phyloP scores from a whole-genome alignment of 768 basidiomycete species.

The Tricholomella constricta region DNA sequence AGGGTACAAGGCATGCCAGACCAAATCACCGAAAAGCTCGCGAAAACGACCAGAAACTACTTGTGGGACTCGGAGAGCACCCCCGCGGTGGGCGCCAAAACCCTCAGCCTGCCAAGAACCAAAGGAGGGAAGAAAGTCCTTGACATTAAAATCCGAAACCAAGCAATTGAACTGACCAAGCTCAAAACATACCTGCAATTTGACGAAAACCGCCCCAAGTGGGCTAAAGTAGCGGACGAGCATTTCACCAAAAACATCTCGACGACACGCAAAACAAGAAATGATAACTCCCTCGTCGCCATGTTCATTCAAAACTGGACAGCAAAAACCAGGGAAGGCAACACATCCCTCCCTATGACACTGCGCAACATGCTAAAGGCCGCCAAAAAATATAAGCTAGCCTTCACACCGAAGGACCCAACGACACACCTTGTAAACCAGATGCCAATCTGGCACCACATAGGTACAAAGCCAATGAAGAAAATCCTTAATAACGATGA shows the following conservation, averaged over 20 bases:
- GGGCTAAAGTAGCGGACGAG: not conserved
- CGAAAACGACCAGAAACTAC: not conserved
- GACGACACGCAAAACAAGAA: not conserved
- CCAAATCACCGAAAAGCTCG: conserved; percentile 4
- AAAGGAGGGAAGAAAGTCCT: not conserved
- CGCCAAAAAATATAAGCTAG: too few relatives aligned
- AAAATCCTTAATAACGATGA: too few relatives aligned
- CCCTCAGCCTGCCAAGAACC: not conserved
- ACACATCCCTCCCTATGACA: not conserved
- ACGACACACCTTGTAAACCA: not conserved
- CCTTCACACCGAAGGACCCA: not conserved
- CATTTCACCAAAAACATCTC: not conserved
- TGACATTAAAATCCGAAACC: not conserved
- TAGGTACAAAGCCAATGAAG: not conserved
- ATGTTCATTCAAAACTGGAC: not conserved
- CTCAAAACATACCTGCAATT: not conserved
- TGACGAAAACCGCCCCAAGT: not conserved
- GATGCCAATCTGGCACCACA: not conserved
- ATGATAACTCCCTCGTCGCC: not conserved
- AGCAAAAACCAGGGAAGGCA: not conserved
- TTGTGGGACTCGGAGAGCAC: not conserved
- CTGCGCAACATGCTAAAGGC: not conserved
- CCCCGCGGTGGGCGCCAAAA: not conserved
- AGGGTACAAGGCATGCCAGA: conserved; percentile 39
- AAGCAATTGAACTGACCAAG: conserved; percentile 1